Evolutionary conservation across 768 basidiomycete species (phyloP).

Genomic region (Phlegmacium glaucopus): DNA sequence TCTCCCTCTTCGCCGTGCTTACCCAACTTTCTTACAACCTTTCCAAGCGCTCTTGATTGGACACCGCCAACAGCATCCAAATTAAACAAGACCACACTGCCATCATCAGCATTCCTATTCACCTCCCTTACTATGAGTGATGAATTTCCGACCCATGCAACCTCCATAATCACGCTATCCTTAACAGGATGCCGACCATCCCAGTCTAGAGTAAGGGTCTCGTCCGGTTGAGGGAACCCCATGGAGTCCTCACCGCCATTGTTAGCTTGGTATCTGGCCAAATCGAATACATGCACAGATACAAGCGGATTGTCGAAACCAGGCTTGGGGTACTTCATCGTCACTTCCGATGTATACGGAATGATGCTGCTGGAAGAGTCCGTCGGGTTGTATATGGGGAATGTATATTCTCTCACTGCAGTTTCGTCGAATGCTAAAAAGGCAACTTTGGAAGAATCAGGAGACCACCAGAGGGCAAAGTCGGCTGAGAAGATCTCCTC

Average conservation of each 20-base stretch:
- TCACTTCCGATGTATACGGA: conserved; percentile 76
- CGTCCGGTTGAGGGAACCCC: conserved; percentile 31
- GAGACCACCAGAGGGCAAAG: conserved; percentile 89
- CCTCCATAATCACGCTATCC: conserved; percentile 75
- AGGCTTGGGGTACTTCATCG: conserved; percentile 83
- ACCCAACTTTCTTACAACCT: conserved; percentile 75
- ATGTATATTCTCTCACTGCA: conserved; percentile 77
- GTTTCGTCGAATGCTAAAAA: conserved; percentile 91
- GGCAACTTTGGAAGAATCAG: conserved; percentile 69
- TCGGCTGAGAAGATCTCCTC: conserved; percentile 81
- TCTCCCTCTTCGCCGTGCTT: conserved; percentile 84
- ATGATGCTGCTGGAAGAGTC: conserved; percentile 63
- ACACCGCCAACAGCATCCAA: conserved; percentile 27
- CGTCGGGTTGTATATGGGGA: conserved; percentile 91
- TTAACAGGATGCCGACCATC: conserved; percentile 46
- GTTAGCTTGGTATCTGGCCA: conserved; percentile 48
- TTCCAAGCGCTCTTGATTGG: conserved; percentile 33
- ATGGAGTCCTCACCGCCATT: conserved; percentile 16
- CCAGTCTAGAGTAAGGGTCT: conserved; percentile 67
- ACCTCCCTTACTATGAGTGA: conserved; percentile 83
- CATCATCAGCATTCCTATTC: conserved; percentile 77
- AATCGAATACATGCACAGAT: conserved; percentile 77
- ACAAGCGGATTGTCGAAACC: conserved; percentile 89
- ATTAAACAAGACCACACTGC: conserved; percentile 78
- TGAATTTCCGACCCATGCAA: conserved; percentile 81